phyloP scores from a whole-genome alignment of 495 filamentous ascomycete genomes.

The Penicillium angulare region DNA sequence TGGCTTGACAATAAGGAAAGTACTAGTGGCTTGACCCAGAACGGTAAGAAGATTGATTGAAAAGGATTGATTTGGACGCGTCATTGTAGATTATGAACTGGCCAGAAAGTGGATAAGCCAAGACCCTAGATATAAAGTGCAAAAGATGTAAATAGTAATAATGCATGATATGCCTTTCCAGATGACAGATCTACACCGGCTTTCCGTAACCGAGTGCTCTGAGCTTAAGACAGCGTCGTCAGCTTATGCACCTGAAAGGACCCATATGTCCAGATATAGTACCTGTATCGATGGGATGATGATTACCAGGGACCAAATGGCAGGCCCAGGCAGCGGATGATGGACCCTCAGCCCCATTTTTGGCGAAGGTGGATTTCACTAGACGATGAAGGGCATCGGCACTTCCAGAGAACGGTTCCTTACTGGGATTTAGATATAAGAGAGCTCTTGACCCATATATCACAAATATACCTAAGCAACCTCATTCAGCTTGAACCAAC shows the following conservation, averaged over 20 bases:
- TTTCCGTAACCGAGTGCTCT: not conserved
- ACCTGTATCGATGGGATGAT: too few relatives aligned
- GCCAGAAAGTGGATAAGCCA: conserved; percentile 1
- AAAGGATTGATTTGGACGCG: not conserved
- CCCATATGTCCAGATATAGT: not conserved
- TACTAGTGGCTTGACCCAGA: too few relatives aligned
- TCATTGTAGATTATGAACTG: not conserved
- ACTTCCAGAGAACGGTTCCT: not conserved
- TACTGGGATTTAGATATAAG: not conserved
- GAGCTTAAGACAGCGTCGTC: conserved; percentile 10
- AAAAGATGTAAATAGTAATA: not conserved
- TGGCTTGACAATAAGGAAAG: not conserved
- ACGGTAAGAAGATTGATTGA: too few relatives aligned
- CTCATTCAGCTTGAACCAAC: conserved; percentile 5
- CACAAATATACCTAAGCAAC: conserved; percentile 5
- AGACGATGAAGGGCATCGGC: too few relatives aligned
- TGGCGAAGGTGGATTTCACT: not conserved
- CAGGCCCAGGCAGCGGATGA: not conserved
- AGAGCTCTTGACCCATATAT: not conserved
- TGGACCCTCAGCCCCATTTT: not conserved
- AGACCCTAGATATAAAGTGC: not conserved
- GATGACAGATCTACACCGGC: not conserved
- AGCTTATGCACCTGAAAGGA: not conserved
- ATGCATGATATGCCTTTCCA: not conserved
- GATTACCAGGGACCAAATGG: not conserved